phyloP scores from a whole-genome alignment of 192 early-diverging fungal species.

The Umbelopsis sp. region DNA sequence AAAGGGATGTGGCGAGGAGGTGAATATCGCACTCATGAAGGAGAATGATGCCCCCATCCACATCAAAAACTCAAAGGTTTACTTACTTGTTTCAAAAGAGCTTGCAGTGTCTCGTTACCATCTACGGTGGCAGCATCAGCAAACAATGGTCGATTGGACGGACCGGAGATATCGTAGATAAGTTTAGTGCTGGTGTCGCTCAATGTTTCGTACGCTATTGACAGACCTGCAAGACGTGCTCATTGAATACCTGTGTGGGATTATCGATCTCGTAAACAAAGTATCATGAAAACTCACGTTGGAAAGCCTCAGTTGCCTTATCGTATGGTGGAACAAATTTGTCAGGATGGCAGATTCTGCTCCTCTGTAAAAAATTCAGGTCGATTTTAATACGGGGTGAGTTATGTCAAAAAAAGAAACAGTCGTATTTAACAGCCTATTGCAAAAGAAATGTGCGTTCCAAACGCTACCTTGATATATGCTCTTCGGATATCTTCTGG shows the following conservation, averaged over 20 bases:
- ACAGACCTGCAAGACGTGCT: slow-evolving; percentile 39
- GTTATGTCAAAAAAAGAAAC: not conserved
- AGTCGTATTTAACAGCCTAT: too few relatives aligned
- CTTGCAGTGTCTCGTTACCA: slow-evolving; percentile 13
- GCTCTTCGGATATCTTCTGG: slow-evolving; percentile 55
- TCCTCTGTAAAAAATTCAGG: slow-evolving; percentile 34
- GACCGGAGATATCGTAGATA: slow-evolving; percentile 53
- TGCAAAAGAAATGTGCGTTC: not conserved
- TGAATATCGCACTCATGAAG: not conserved
- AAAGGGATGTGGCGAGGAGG: not conserved
- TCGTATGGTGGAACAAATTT: slow-evolving; percentile 57
- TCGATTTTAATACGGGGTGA: not conserved
- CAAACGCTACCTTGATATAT: slow-evolving; percentile 42
- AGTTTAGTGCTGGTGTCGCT: slow-evolving; percentile 51
- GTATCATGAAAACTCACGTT: slow-evolving; percentile 37
- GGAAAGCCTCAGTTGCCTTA: slow-evolving; percentile 58
- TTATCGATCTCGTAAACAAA: not conserved
- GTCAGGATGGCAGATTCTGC: slow-evolving; percentile 59
- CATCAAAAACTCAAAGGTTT: too few relatives aligned
- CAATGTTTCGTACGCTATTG: slow-evolving; percentile 57
- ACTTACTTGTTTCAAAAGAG: slow-evolving; percentile 9
- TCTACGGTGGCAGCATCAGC: slow-evolving; percentile 8
- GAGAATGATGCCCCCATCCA: too few relatives aligned
- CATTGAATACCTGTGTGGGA: not conserved
- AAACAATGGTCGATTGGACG: not conserved